Evolutionary conservation across 371 early-diverging fungal genomes (phyloP).

Genomic region (Furculomyces boomerangus): DNA sequence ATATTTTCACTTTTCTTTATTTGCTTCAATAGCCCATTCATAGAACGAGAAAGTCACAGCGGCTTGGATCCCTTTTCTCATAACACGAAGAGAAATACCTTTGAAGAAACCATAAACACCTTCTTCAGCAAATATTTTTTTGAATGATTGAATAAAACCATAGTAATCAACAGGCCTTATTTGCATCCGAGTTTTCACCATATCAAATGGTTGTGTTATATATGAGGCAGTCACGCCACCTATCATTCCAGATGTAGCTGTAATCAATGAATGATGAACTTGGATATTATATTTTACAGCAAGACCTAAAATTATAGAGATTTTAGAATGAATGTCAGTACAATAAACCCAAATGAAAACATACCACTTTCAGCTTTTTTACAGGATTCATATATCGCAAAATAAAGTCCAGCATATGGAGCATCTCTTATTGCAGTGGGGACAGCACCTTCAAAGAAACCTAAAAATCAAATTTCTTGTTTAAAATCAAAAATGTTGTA

Average conservation of each 20-base stretch:
- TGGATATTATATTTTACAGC: slow-evolving; percentile 9
- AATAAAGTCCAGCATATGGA: slow-evolving; percentile 88
- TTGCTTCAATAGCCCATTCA: slow-evolving; percentile 34
- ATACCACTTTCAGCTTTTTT: slow-evolving; percentile 30
- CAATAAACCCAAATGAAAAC: background rate
- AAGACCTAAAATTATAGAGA: background rate
- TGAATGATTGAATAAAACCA: slow-evolving; percentile 37
- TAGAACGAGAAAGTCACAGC: slow-evolving; percentile 89
- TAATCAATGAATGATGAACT: slow-evolving; percentile 12
- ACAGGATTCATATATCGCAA: slow-evolving; percentile 71
- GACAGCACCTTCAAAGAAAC: slow-evolving; percentile 72
- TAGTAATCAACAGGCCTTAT: slow-evolving; percentile 54
- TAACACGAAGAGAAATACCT: slow-evolving; percentile 64
- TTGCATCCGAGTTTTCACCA: slow-evolving; percentile 86
- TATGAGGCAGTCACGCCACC: slow-evolving; percentile 55
- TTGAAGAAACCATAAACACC: slow-evolving; percentile 61
- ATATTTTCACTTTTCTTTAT: too few relatives aligned
- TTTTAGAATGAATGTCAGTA: background rate
- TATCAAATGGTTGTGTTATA: slow-evolving; percentile 84
- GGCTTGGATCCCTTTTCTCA: slow-evolving; percentile 73
- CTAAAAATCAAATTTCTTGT: background rate
- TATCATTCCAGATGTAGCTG: slow-evolving; percentile 39
- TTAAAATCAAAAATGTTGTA: background rate
- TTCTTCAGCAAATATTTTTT: slow-evolving; percentile 50
- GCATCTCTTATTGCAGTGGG: slow-evolving; percentile 88